Percentiles rank a stretch among this genome's conserved stretches.
phyloP scores from a whole-genome alignment of 2,329 filamentous ascomycete species.

The Alternaria novae-zelandiae region DNA sequence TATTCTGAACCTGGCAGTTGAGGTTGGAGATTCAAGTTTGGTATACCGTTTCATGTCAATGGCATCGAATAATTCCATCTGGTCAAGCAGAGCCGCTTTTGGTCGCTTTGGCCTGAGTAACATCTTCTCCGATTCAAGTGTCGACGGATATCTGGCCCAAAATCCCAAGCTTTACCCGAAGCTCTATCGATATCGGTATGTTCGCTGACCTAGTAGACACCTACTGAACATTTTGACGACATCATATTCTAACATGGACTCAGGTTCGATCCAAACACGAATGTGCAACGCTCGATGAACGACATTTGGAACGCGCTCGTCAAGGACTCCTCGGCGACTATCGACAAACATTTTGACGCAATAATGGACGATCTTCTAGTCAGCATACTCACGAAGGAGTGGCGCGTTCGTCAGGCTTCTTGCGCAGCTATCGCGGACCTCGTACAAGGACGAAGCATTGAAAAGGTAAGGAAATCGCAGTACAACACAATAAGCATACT shows the following conservation, averaged over 20 bases:
- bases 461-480: constrained; percentile 42
- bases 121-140: constrained; percentile 83
- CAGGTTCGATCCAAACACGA: constrained; percentile 86
- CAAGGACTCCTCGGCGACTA: constrained; percentile 78
- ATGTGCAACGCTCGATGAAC: constrained; percentile 94
- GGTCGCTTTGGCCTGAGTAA: constrained; percentile 91
- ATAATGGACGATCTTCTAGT: constrained; percentile 88
- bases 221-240: neutral
- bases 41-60: constrained; percentile 99
- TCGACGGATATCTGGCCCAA: constrained; percentile 70
- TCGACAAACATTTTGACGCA: constrained; percentile 82
- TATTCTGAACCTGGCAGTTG: constrained; percentile 92
- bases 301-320: constrained; percentile 98
- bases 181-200: constrained; percentile 79
- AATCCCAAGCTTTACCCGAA: constrained; percentile 97
- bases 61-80: constrained; percentile 93
- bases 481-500: neutral
- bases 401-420: constrained; percentile 90
- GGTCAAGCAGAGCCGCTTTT: constrained; percentile 96
- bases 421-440: constrained; percentile 89
- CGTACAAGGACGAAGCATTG: constrained; percentile 74
- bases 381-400: constrained; percentile 88
- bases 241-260: constrained; percentile 18
- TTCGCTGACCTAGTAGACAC: neutral
- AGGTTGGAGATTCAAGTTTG: constrained; percentile 94